Percentiles rank a stretch among this genome's conserved stretches.
Evolutionary conservation across 2,329 filamentous ascomycete species (phyloP).

Genomic region (Ophidiomyces ophidiicola): DNA sequence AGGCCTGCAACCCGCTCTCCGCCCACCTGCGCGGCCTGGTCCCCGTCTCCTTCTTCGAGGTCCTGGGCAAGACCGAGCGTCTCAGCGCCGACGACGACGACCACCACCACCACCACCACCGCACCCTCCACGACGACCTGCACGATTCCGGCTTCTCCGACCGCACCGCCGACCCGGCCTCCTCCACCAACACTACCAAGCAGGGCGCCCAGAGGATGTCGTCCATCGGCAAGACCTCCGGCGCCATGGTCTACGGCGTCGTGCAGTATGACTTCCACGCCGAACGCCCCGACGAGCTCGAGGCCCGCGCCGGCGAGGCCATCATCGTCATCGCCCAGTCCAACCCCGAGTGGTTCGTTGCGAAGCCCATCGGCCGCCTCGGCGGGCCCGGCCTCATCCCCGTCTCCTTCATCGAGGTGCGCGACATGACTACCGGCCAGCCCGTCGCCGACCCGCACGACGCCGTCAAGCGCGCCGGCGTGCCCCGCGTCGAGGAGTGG

Average conservation of each 20-base stretch:
- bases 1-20: conserved; percentile 87
- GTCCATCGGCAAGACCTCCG: conserved; percentile 43
- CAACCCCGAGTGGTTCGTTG: conserved; percentile 97
- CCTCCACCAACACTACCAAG: conserved; percentile 24
- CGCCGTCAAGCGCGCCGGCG: conserved; percentile 75
- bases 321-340: conserved; percentile 98
- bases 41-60: conserved; percentile 86
- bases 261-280: conserved; percentile 96
- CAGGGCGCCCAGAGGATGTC: conserved; percentile 31
- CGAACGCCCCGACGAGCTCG: conserved; percentile 87
- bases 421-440: conserved; percentile 80
- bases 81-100: conserved; percentile 68
- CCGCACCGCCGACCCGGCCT: conserved; percentile 33
- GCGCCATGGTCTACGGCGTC: conserved; percentile 89
- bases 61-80: conserved; percentile 79
- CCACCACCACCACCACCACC: conserved; percentile 22
- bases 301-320: conserved; percentile 86
- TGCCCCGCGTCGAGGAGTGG: conserved; percentile 95
- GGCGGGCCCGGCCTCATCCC: conserved; percentile 91
- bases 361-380: conserved; percentile 95
- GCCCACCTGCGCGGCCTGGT: conserved; percentile 78
- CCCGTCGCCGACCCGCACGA: conserved; percentile 71
- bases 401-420: conserved; percentile 90
- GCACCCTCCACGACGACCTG: conserved; percentile 53
- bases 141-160: conserved; percentile 87